Evolutionary conservation across 2,329 filamentous ascomycete genomes (phyloP).

Genomic region (Aspergillus tubingensis): DNA sequence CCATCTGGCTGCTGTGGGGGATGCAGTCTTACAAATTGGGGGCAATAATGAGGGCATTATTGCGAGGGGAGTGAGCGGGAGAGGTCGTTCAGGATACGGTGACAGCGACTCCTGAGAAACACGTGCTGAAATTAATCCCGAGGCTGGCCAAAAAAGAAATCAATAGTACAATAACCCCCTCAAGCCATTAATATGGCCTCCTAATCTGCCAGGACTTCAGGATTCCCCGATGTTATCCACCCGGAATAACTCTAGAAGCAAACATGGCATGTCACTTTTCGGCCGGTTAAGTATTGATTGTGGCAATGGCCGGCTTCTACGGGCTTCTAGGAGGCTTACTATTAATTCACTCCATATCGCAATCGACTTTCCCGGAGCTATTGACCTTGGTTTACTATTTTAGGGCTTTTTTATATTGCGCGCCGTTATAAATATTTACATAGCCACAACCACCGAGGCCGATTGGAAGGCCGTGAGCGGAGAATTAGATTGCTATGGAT

Average conservation of each 20-base stretch:
- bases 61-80: neutral
- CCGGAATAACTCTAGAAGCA: neutral
- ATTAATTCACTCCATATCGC: neutral
- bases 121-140: neutral
- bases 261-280: neutral
- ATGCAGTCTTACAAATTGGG: neutral
- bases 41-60: neutral
- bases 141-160: neutral
- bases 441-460: neutral
- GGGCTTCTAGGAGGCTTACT: neutral
- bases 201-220: neutral
- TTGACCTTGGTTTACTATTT: slow-evolving; percentile 2
- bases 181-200: neutral
- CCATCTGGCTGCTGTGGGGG: neutral
- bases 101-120: neutral
- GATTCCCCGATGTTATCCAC: neutral
- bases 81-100: neutral
- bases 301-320: neutral
- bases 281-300: neutral
- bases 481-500: neutral
- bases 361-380: neutral
- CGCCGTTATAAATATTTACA: slow-evolving; percentile 2
- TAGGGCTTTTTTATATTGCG: slow-evolving; percentile 3
- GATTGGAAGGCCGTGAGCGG: neutral
- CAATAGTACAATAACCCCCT: neutral